A percentile compares a stretch with the other conserved stretches of the same genome.
Evolutionary conservation across 768 basidiomycete genomes (phyloP).

Genomic region (Candolleomyces aberdarensis): DNA sequence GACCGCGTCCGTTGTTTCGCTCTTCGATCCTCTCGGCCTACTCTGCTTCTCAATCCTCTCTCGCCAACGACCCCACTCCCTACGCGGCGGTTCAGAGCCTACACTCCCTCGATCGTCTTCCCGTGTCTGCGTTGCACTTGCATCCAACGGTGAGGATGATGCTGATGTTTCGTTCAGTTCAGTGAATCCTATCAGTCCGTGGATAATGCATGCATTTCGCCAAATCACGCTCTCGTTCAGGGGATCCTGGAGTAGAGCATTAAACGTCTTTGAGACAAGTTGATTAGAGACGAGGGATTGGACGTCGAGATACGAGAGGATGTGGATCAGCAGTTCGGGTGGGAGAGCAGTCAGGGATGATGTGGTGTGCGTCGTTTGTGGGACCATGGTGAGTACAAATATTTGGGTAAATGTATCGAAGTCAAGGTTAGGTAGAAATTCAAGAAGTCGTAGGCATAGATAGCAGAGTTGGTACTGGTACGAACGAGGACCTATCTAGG

Average conservation of each 20-base stretch:
- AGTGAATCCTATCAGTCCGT: neutral
- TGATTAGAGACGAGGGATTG: slow-evolving; percentile 30
- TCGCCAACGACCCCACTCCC: slow-evolving; percentile 1
- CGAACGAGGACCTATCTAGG: too few species aligned
- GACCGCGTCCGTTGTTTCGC: neutral
- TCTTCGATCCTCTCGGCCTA: neutral
- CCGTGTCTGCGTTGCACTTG: neutral
- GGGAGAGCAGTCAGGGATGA: slow-evolving; percentile 36
- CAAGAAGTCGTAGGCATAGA: too few species aligned
- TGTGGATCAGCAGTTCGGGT: slow-evolving; percentile 50
- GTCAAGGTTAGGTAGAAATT: too few species aligned
- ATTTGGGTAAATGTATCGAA: too few species aligned
- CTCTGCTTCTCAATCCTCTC: neutral
- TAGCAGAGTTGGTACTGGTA: too few species aligned
- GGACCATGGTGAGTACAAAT: too few species aligned
- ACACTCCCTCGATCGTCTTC: neutral
- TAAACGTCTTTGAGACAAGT: neutral
- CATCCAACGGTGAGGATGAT: neutral
- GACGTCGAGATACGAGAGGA: slow-evolving; percentile 50
- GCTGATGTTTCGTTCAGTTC: neutral
- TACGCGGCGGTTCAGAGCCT: neutral
- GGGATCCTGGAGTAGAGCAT: slow-evolving; percentile 37
- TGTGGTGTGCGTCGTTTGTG: neutral
- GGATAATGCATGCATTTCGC: neutral
- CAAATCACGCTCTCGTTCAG: neutral